Evolutionary conservation across 495 filamentous ascomycete species (phyloP), one percentile per base, ranked within the genome.

Genomic region (Monascus purpureus): DNA sequence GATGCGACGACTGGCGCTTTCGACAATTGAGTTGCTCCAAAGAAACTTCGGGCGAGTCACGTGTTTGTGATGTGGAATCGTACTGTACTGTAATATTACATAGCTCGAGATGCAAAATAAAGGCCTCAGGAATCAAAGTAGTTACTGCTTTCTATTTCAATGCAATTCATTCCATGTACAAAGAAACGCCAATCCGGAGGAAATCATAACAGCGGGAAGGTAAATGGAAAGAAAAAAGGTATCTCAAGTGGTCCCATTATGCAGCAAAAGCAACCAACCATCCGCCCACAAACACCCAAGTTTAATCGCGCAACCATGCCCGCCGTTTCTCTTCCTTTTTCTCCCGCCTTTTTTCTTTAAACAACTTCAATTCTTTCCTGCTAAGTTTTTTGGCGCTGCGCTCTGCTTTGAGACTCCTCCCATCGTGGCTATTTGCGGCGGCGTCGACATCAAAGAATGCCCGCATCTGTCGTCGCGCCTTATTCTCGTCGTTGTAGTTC

Each of bases 371-470:
- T 52, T 95, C 84, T 38, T 77, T 64, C 67, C 82, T 92, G 19
- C 56, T 81, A 25, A 93, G 61, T 62, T 87, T 93, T 67, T 85
- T 87, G n/a, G 75, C 75, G 25, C 77, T 75, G 18, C 86, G 65
- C 59, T 97, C 90, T 6, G 83, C 90, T 55, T 88, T 92, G 31
- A 97, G 57, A 49, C 85, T 93, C 34, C 82, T 72, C 5, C 90
- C 90, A 46, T 93, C 80, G 42, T 97, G 90, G 39, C 70, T 75
- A 49, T 95, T 95, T 1, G 92, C 92, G 13, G 87, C 88, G 8
- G 86, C 82, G 59, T 96, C 90, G n/a, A 96, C 90, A 47, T 96
- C 92, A 48, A 93, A 97, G 57, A 76, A 97, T 7, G 87, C 83
- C 47, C 77, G 78, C 82, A 96, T 82, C 64, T 96, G 90, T 28